Evolutionary conservation across 75 land plant species (phyloP).

Genomic region (Cupressus sempervirens): DNA sequence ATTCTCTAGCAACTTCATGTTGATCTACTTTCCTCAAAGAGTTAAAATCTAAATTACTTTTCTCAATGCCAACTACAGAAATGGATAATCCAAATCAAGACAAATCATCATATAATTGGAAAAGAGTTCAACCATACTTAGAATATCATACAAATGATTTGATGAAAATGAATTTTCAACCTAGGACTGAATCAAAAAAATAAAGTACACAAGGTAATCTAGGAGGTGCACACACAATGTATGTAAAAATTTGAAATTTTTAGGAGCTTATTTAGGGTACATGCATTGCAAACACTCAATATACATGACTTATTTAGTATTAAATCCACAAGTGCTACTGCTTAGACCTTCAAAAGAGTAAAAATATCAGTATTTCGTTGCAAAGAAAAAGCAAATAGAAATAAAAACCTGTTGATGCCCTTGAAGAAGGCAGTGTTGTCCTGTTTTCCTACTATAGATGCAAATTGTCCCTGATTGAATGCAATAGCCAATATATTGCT

Average conservation of each 20-base stretch:
- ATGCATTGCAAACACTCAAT: not conserved
- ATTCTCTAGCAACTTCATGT: not conserved
- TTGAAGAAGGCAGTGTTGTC: slow-evolving; percentile 14
- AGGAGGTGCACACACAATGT: not conserved
- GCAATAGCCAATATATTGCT: slow-evolving; percentile 19
- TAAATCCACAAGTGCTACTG: not conserved
- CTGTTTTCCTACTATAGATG: slow-evolving; percentile 13
- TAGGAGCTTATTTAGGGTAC: not conserved
- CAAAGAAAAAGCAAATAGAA: not conserved
- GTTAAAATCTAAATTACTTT: not conserved
- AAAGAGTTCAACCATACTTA: not conserved
- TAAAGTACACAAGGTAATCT: not conserved
- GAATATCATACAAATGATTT: not conserved
- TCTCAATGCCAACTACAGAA: not conserved
- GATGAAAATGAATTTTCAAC: not conserved
- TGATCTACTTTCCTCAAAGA: not conserved
- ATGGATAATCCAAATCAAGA: not conserved
- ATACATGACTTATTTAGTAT: not conserved
- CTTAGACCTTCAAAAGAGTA: not conserved
- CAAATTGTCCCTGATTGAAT: slow-evolving; percentile 18
- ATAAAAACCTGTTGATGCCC: slow-evolving; percentile 19
- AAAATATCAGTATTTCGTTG: not conserved
- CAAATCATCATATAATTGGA: not conserved
- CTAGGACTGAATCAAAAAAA: not conserved
- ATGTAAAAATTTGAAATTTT: not conserved